Conservation (phyloP, 352 stramenopile genomes). For the Phytophthora brassicae region DNA sequence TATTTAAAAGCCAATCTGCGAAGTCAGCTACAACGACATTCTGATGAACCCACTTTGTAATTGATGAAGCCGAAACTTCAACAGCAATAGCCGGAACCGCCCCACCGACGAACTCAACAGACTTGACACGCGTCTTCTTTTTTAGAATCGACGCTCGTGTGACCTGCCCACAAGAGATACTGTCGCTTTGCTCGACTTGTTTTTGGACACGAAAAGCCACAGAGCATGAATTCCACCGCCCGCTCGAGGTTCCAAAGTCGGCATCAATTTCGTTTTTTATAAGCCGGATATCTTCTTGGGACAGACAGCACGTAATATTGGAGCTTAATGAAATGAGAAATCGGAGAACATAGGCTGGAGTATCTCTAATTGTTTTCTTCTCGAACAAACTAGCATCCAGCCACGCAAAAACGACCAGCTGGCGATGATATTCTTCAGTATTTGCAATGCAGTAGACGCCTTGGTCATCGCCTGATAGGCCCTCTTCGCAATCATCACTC, state of each 20-base stretch:
- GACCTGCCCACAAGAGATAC: slow-evolving; percentile 5
- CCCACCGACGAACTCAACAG: slow-evolving; percentile 16
- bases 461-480: slow-evolving; percentile 35
- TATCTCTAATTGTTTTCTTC: slow-evolving; percentile 40
- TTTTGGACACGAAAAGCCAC: slow-evolving; percentile 43
- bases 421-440: neutral
- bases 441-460: slow-evolving; percentile 51
- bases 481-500: slow-evolving; percentile 27
- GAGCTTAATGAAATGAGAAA: slow-evolving; percentile 33
- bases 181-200: slow-evolving; percentile 46
- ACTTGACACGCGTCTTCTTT: neutral
- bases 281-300: slow-evolving; percentile 6
- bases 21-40: neutral
- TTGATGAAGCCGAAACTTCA: slow-evolving; percentile 11
- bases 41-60: slow-evolving; percentile 1
- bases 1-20: slow-evolving; percentile 19
- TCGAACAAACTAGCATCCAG: slow-evolving; percentile 40
- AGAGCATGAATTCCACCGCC: slow-evolving; percentile 21
- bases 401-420: slow-evolving; percentile 61
- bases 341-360: slow-evolving; percentile 58
- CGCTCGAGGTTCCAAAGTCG: neutral
- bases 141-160: slow-evolving; percentile 2
- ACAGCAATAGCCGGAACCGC: slow-evolving; percentile 17
- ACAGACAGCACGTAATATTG: slow-evolving; percentile 31
- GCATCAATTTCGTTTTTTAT: slow-evolving; percentile 15